Percentiles rank a stretch among this genome's conserved stretches.
phyloP scores from a whole-genome alignment of 768 basidiomycete genomes.

The Daedaleopsis nitida region DNA sequence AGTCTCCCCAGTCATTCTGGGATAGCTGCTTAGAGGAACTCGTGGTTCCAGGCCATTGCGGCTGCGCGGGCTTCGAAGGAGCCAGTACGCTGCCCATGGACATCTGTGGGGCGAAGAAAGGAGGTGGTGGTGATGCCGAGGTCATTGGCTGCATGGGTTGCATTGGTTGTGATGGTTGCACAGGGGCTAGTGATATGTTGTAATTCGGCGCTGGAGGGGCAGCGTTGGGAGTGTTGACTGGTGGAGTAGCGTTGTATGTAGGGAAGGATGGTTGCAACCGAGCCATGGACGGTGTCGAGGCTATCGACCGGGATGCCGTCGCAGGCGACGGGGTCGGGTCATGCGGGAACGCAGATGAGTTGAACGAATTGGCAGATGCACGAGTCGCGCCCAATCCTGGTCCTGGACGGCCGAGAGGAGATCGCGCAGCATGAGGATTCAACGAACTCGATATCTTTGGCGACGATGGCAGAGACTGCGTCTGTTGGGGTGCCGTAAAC shows the following conservation, averaged over 20 bases:
- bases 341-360: constrained; percentile 28
- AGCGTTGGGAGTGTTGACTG: constrained; percentile 33
- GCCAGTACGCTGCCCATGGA: constrained; percentile 55
- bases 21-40: constrained; percentile 48
- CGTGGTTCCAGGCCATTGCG: constrained; percentile 40
- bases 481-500: constrained; percentile 22
- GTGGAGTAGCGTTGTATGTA: constrained; percentile 15
- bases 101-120: constrained; percentile 26
- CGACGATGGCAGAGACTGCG: constrained; percentile 43
- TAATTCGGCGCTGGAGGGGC: constrained; percentile 46
- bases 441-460: constrained; percentile 32
- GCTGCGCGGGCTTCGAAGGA: constrained; percentile 63
- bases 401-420: constrained; percentile 14
- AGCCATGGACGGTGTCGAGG: constrained; percentile 3
- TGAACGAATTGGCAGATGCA: constrained; percentile 38
- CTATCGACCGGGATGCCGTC: neutral
- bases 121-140: constrained; percentile 27
- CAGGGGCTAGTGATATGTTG: constrained; percentile 47
- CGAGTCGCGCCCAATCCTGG: constrained; percentile 41
- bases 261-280: constrained; percentile 9
- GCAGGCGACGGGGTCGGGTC: constrained; percentile 13
- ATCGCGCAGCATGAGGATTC: constrained; percentile 13
- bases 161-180: constrained; percentile 4
- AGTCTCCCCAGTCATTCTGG: constrained; percentile 78
- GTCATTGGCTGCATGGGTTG: constrained; percentile 27